Conservation (phyloP, 345 rosid species). For the Lenwebbia sp. region DNA sequence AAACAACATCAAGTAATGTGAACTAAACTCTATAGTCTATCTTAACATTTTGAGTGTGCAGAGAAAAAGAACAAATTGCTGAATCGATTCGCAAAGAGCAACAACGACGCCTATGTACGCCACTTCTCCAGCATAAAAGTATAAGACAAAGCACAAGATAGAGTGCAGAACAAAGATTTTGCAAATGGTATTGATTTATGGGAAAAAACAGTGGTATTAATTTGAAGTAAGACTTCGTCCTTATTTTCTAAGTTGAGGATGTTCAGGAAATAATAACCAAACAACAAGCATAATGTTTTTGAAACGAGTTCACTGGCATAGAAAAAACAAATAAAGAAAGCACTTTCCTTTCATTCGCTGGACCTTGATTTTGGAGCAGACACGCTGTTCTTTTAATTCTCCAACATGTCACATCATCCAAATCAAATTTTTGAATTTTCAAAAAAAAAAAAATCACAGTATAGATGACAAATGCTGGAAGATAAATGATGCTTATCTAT, state of each 20-base stretch:
- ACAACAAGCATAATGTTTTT: not conserved
- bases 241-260: not conserved
- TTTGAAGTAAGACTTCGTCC: not conserved
- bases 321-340: not conserved
- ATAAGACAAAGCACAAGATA: not conserved
- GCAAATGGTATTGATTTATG: not conserved
- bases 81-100: not conserved
- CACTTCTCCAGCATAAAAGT: not conserved
- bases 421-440: not conserved
- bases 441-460: not conserved
- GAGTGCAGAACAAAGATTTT: not conserved
- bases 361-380: not conserved
- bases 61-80: not conserved
- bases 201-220: not conserved
- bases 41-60: not conserved
- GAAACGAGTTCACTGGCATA: not conserved
- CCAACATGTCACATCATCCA: not conserved
- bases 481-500: not conserved
- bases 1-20: not conserved
- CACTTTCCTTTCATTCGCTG: not conserved
- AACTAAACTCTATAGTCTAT: not conserved
- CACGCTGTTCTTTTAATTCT: not conserved
- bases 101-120: not conserved
- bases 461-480: not conserved
- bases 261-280: not conserved